A percentile compares a stretch with the other conserved stretches of the same genome.
These are phyloP conservation scores for Fomitopsis palustris DNA, from an alignment of 1,284 basidiomycete species.

Conservation along the genomic window DNA sequence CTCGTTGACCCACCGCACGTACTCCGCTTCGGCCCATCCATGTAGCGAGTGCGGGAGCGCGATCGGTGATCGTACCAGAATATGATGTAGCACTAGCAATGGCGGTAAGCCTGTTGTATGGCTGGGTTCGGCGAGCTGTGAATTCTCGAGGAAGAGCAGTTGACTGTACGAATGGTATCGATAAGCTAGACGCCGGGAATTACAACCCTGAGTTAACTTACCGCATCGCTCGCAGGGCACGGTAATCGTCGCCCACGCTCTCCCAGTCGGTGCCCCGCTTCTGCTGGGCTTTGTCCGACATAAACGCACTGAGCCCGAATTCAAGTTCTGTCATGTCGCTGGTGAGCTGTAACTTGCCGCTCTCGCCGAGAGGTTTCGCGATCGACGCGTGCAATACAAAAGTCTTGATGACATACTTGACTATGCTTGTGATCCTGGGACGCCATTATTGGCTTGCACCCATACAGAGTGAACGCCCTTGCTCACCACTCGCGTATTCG, in stretches of 20 bases:
- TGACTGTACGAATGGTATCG: slow-evolving; percentile 45
- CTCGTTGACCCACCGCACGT: slow-evolving; percentile 84
- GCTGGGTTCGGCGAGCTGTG: slow-evolving; percentile 57
- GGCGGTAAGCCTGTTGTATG: slow-evolving; percentile 75
- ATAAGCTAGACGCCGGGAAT: neutral
- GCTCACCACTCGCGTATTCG: slow-evolving; percentile 70
- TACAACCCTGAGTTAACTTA: slow-evolving; percentile 32
- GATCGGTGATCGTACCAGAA: slow-evolving; percentile 85
- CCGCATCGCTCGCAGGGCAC: slow-evolving; percentile 77
- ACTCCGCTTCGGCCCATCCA: slow-evolving; percentile 91
- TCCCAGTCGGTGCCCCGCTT: slow-evolving; percentile 67
- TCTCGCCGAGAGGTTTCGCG: slow-evolving; percentile 82
- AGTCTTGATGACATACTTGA: slow-evolving; percentile 72
- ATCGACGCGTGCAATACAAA: slow-evolving; percentile 92
- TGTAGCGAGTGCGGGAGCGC: slow-evolving; percentile 83
- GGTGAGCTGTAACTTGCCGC: slow-evolving; percentile 87
- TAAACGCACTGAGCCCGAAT: slow-evolving; percentile 80
- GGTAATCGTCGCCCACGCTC: slow-evolving; percentile 77
- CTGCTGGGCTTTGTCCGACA: slow-evolving; percentile 51
- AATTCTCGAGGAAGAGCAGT: slow-evolving; percentile 82
- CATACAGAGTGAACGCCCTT: slow-evolving; percentile 1
- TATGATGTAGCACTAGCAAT: slow-evolving; percentile 85
- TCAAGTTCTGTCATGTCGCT: slow-evolving; percentile 96
- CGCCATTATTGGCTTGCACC: neutral
- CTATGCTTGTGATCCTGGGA: slow-evolving; percentile 63